Base-by-base conservation (phyloP, 1,284 basidiomycete genomes). In the Kwoniella shivajii region DNA sequence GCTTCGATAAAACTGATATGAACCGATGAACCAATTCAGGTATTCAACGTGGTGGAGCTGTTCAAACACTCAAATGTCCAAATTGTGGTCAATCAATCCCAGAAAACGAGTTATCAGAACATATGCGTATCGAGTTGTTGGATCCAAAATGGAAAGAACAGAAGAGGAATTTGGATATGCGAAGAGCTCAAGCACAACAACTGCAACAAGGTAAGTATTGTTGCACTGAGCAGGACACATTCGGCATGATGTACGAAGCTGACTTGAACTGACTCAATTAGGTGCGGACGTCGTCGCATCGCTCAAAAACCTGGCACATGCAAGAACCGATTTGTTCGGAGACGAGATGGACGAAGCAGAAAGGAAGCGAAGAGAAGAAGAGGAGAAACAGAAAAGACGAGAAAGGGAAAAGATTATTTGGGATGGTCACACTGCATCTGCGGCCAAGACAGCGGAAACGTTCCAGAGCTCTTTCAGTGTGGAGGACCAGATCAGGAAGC, bases 71-170 rank as follows among this genome's bases (percentile, higher is more conserved):
- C 2, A 90, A 88, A 20, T 98, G 94, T 80, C 86, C 88, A 10
- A 90, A 98, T 67, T 98, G 95, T 79, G 88, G 89, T 30, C 92
- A 98, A 75, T 88, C 91, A 76, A 90, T 99, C 26, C 87, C 93
- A 27, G 87, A 96, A 65, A 88, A 93, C 79, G 94, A 99, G 76
- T 83, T 99, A 60, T 87, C 93, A 65, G 94, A 99, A 74, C 96
- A 99, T 78, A 95, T 98, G 84, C 90, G 96, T 71, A 97, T 99
- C 76, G 96, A 99, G 77, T 80, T 98, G 48, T 85, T 99, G 68
- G 94, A 99, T 79, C 96, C 96, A 38, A 87, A 88, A 72, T 98
- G 93, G 93, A 96, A 96, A 76, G 91, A 92, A 59, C 91, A 95
- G 74, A 89, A 93, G 67, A 88, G 92, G 68, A 83, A 80, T 18